Evolutionary conservation across 306 rosid species (phyloP).

Genomic region (Cucurbita moschata): DNA sequence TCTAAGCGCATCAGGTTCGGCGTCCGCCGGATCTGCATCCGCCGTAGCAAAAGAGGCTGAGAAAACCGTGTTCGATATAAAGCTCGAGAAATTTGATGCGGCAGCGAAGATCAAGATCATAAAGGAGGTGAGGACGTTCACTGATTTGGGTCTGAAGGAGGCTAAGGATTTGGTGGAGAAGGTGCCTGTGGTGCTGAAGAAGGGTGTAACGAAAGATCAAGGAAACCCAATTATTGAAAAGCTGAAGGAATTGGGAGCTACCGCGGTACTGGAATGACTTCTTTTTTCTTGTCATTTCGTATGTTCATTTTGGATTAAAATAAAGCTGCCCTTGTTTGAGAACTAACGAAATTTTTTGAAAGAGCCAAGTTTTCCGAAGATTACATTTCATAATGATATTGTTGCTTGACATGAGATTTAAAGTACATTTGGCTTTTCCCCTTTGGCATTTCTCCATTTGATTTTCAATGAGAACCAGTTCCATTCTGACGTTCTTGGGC

Average conservation of each 20-base stretch:
- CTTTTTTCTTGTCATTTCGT: neutral
- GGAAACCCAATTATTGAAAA: conserved; percentile 22
- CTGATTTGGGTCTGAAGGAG: conserved; percentile 28
- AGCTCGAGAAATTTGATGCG: conserved; percentile 32
- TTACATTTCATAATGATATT: neutral
- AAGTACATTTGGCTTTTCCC: neutral
- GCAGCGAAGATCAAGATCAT: conserved; percentile 38
- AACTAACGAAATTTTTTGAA: neutral
- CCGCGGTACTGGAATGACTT: conserved; percentile 21
- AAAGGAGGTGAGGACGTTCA: conserved; percentile 33
- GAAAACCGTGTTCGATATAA: conserved; percentile 29
- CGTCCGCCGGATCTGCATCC: conserved; percentile 16
- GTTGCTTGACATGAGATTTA: neutral
- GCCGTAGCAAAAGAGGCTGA: conserved; percentile 19
- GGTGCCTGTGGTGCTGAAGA: conserved; percentile 29
- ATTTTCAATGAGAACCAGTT: neutral
- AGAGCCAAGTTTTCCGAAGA: neutral
- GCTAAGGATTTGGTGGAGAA: conserved; percentile 42
- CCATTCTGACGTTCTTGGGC: neutral
- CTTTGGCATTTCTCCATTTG: neutral
- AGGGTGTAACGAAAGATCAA: conserved; percentile 29
- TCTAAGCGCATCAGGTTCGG: neutral
- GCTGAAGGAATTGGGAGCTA: conserved; percentile 29
- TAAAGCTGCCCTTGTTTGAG: conserved; percentile 7
- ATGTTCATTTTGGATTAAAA: conserved; percentile 1